These are phyloP conservation scores for Plectranthus barbatus DNA, from an alignment of 257 asterid genomes.

Conservation along the genomic window DNA sequence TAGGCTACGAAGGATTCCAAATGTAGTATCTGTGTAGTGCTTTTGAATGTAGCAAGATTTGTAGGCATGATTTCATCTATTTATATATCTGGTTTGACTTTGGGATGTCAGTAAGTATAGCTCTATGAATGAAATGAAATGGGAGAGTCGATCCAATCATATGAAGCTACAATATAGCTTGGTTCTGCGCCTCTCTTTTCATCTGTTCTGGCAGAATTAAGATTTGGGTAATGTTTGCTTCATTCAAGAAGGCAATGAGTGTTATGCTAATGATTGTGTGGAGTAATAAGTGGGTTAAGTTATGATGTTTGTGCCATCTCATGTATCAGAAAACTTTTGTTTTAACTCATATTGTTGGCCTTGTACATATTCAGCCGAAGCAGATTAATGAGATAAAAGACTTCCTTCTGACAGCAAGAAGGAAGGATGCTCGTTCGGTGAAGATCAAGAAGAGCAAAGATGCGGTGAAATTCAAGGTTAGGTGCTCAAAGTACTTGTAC, in stretches of 20 bases:
- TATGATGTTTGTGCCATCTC: not conserved
- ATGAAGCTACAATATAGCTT: no score
- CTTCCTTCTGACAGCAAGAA: slow-evolving; percentile 48
- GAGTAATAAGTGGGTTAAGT: not conserved
- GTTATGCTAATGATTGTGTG: not conserved
- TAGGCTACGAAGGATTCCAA: no score
- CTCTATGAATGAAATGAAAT: not conserved
- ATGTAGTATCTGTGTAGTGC: no score
- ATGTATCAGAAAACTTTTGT: not conserved
- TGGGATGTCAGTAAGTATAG: not conserved
- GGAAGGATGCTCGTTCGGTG: slow-evolving; percentile 49
- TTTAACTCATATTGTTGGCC: not conserved
- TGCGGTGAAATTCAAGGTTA: slow-evolving; percentile 48
- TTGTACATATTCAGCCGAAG: slow-evolving; percentile 36
- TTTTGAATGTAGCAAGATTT: not conserved
- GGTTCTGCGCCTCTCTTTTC: no score
- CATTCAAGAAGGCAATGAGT: no score
- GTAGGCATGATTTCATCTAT: not conserved
- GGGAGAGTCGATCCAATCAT: no score
- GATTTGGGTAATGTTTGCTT: not conserved
- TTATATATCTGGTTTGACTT: not conserved
- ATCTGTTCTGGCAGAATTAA: not conserved
- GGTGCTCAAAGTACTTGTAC: slow-evolving; percentile 52
- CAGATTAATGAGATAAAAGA: slow-evolving; percentile 56
- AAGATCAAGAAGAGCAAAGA: slow-evolving; percentile 49